phyloP scores from a whole-genome alignment of 2,329 filamentous ascomycete species.

The Hymenoscyphus repandus region DNA sequence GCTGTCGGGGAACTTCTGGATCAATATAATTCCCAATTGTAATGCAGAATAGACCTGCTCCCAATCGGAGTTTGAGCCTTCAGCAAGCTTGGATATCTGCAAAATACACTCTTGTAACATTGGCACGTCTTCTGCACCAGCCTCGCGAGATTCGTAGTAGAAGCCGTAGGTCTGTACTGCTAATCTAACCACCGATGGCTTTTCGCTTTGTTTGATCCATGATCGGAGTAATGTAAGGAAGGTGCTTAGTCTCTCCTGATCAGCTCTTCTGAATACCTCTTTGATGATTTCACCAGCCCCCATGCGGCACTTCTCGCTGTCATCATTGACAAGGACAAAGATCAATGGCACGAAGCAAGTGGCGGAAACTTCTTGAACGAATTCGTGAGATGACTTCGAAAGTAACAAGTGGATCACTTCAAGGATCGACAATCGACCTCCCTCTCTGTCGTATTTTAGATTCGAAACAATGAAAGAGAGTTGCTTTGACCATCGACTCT shows the following conservation, averaged over 20 bases:
- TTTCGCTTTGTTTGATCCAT: slow-evolving; percentile 73
- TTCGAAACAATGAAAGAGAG: slow-evolving; percentile 86
- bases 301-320: slow-evolving; percentile 77
- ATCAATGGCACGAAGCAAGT: slow-evolving; percentile 84
- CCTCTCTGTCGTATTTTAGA: slow-evolving; percentile 81
- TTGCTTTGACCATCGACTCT: slow-evolving; percentile 83
- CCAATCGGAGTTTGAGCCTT: slow-evolving; percentile 55
- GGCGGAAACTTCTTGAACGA: slow-evolving; percentile 74
- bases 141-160: slow-evolving; percentile 68
- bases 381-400: slow-evolving; percentile 74
- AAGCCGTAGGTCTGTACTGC: slow-evolving; percentile 77
- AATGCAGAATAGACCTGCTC: slow-evolving; percentile 72
- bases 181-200: slow-evolving; percentile 63
- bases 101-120: slow-evolving; percentile 49
- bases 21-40: slow-evolving; percentile 62
- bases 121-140: slow-evolving; percentile 51
- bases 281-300: slow-evolving; percentile 76
- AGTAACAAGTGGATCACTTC: slow-evolving; percentile 85
- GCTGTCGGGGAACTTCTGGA: slow-evolving; percentile 57
- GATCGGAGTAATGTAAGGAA: slow-evolving; percentile 66
- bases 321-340: slow-evolving; percentile 81
- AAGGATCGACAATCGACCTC: slow-evolving; percentile 87
- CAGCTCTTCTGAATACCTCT: slow-evolving; percentile 72
- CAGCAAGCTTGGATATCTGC: slow-evolving; percentile 45
- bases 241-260: slow-evolving; percentile 63